A percentile compares a stretch with the other conserved stretches of the same genome.
These are phyloP conservation scores for Xerocomus spinulosus DNA, from an alignment of 768 basidiomycete genomes.

Conservation along the genomic window DNA sequence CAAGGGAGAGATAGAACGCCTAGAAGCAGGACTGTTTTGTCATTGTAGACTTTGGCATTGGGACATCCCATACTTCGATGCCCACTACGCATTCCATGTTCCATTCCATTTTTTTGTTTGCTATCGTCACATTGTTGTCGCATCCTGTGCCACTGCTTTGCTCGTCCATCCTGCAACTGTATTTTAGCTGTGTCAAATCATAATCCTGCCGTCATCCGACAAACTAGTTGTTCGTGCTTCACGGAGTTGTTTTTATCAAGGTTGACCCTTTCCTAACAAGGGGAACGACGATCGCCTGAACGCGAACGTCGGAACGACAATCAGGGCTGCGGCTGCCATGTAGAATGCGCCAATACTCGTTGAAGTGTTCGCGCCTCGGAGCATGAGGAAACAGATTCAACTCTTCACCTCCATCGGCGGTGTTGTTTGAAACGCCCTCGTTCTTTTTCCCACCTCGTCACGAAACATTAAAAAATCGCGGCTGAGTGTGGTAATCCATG, in stretches of 20 bases:
- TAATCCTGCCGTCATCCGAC: constrained; percentile 13
- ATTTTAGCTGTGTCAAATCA: constrained; percentile 6
- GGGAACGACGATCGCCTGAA: constrained; percentile 10
- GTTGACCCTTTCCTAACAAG: constrained; percentile 21
- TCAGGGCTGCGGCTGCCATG: constrained; percentile 13
- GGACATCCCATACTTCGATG: constrained; percentile 10
- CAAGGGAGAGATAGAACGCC: constrained; percentile 16
- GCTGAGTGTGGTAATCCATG: constrained; percentile 4
- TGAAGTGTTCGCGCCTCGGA: background rate
- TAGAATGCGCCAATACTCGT: background rate
- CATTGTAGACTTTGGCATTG: constrained; percentile 14
- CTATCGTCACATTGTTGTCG: constrained; percentile 11
- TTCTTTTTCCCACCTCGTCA: constrained; percentile 7
- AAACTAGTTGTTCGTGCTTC: constrained; percentile 8
- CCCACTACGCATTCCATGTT: constrained; percentile 2
- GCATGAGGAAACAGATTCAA: background rate
- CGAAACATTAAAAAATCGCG: constrained; percentile 20
- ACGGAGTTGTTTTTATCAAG: constrained; percentile 15
- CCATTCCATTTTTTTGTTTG: background rate
- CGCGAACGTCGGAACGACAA: constrained; percentile 4
- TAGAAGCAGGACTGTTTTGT: constrained; percentile 7
- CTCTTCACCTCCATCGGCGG: constrained; percentile 4
- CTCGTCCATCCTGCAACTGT: constrained; percentile 15
- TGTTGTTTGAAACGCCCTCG: constrained; percentile 10
- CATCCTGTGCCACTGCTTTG: background rate